These are phyloP conservation scores for Liquidambar formosana DNA, from an alignment of 164 flowering plant species.

Conservation along the genomic window DNA sequence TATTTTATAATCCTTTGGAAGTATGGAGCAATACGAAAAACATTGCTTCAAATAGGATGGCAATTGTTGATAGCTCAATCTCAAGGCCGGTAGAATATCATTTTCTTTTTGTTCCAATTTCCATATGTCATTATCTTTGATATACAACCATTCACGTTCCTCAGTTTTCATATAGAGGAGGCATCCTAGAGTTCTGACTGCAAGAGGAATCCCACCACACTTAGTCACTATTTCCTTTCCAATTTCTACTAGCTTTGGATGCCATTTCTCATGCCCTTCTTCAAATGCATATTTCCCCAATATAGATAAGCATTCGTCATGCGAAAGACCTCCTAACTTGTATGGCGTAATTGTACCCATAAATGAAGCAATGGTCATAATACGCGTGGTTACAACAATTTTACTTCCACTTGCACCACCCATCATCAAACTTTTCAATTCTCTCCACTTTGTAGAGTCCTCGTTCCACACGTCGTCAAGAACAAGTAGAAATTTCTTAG, in stretches of 20 bases:
- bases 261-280: not conserved
- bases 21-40: not conserved
- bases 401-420: not conserved
- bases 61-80: not conserved
- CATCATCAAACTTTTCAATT: not conserved
- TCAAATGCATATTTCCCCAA: slow-evolving; percentile 8
- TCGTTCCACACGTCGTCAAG: slow-evolving; percentile 16
- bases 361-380: not conserved
- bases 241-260: not conserved
- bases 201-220: not conserved
- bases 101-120: not conserved
- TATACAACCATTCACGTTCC: too few species aligned
- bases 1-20: not conserved
- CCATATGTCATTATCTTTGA: not conserved
- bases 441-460: not conserved
- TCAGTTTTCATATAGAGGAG: too few species aligned
- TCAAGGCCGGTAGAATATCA: not conserved
- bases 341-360: not conserved
- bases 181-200: not conserved
- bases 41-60: not conserved
- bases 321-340: not conserved
- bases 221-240: slow-evolving; percentile 9
- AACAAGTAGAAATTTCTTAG: not conserved
- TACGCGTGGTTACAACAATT: slow-evolving; percentile 1
- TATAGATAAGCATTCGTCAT: not conserved